These are phyloP conservation scores for Fusarium verticillioides DNA, from an alignment of 2,329 filamentous ascomycete genomes.

Conservation along the genomic window DNA sequence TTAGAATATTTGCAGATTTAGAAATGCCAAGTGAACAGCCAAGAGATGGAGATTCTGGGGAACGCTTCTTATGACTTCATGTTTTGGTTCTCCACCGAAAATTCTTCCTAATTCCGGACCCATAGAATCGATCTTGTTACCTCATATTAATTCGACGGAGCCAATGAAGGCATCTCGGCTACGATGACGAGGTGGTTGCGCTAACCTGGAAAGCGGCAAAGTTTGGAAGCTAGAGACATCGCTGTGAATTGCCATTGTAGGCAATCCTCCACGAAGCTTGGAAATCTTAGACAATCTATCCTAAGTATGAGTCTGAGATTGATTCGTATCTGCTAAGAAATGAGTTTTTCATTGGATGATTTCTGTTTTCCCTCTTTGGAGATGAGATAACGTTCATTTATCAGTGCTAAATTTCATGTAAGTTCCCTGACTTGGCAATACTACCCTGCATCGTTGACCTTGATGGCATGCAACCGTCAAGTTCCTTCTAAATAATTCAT, in stretches of 20 bases:
- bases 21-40: conserved; percentile 20
- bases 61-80: conserved; percentile 13
- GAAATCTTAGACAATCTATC: not conserved
- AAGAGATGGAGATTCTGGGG: not conserved
- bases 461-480: fast-evolving
- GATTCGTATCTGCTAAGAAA: too few relatives aligned
- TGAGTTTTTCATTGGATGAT: not conserved
- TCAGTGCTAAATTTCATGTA: fast-evolving
- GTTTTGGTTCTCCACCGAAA: not conserved
- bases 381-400: fast-evolving
- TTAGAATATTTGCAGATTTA: not conserved
- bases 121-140: not conserved
- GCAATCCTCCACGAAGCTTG: not conserved
- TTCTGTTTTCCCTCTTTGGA: fast-evolving
- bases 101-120: conserved; percentile 12
- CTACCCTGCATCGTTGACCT: not conserved
- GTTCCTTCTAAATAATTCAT: fast-evolving
- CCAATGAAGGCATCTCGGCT: not conserved
- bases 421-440: not conserved
- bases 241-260: not conserved
- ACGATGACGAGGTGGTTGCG: fast-evolving
- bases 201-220: conserved; percentile 1
- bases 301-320: too few relatives aligned
- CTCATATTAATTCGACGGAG: not conserved
- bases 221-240: not conserved